Evolutionary conservation across 176 grass and related monocot species (phyloP), one percentile per base, ranked within the genome.

Genomic region (Aegilops sharonensis): DNA sequence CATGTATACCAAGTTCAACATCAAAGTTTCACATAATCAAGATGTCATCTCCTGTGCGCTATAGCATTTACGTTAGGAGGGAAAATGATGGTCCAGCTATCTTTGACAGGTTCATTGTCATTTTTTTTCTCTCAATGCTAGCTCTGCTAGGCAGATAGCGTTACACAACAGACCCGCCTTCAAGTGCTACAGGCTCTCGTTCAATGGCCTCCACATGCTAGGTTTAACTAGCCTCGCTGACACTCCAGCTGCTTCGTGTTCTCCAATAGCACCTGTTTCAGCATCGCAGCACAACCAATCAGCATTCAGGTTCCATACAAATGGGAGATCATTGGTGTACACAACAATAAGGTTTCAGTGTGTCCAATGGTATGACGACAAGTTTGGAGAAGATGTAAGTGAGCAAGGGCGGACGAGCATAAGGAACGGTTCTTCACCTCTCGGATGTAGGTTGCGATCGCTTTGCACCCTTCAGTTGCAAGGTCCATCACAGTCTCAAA

Each of bases 401-500:
- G 21, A 69, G 2, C 47, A 80, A 68, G 5, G 34, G 45, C 54
- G 63, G 10, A 5, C 5, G 27, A 64, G 31, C 52, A 68, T 59
- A 83, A 80, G n/a, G 79, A 2, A 78, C 70, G 2, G 64, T 29
- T 80, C 29, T 87, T 89, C 88, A 95, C 96, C 82, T 91, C 88
- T 36, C 91, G 88, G 30, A 95, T 92, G 82, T 98, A 95, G 25
- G 83, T 78, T 84, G 93, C 96, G 8, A 98, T 91, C 25, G 93
- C 96, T 87, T 95, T 98, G 93, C 96, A 98, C 75, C 96, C 96
- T 92, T 98, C 93, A 10, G 92, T 84, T 76, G 96, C 93, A 83
- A 98, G 91, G 70, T 84, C 91, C 93, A 98, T 98, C 64, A 98
- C 91, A 79, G 80, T 92, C 91, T 98, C 96, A 91, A 98, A 98